These are phyloP conservation scores for Penicillium pulvis DNA, from an alignment of 495 filamentous ascomycete genomes.

Conservation along the genomic window DNA sequence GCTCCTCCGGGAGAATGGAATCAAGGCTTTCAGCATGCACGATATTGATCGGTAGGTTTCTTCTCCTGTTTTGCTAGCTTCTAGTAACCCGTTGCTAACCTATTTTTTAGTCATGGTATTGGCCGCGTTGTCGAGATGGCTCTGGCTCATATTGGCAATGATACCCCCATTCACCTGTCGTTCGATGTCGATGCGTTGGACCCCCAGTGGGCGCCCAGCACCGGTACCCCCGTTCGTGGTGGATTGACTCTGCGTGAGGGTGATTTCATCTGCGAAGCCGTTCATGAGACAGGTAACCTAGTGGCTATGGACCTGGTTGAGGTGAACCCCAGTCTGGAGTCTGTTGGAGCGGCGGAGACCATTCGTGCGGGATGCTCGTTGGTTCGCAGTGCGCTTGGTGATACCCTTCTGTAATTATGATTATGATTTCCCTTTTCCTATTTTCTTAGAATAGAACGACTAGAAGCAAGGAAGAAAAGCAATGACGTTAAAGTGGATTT, in stretches of 20 bases:
- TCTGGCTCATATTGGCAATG: slow-evolving; percentile 86
- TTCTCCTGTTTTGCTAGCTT: slow-evolving; percentile 4
- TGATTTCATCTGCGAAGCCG: slow-evolving; percentile 96
- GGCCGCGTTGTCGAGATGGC: slow-evolving; percentile 98
- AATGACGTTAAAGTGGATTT: slow-evolving; percentile 3
- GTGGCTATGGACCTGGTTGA: slow-evolving; percentile 94
- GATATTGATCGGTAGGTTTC: slow-evolving; percentile 78
- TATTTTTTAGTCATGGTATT: slow-evolving; percentile 73
- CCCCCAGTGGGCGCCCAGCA: slow-evolving; percentile 93
- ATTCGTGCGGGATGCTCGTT: slow-evolving; percentile 87
- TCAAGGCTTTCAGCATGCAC: slow-evolving; percentile 98
- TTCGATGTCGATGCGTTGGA: slow-evolving; percentile 98
- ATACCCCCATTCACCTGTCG: slow-evolving; percentile 93
- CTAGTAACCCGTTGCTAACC: not conserved
- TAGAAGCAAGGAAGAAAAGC: slow-evolving; percentile 6
- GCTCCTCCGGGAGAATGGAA: slow-evolving; percentile 80
- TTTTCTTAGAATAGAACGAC: slow-evolving; percentile 7
- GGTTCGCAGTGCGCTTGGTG: slow-evolving; percentile 87
- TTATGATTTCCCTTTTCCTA: slow-evolving; percentile 1
- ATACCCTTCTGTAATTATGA: slow-evolving; percentile 70
- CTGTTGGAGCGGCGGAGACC: slow-evolving; percentile 79
- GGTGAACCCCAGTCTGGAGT: slow-evolving; percentile 87
- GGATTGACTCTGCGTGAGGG: slow-evolving; percentile 94
- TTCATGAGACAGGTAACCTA: slow-evolving; percentile 89
- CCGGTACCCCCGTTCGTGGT: slow-evolving; percentile 93